Evolutionary conservation across 2,329 filamentous ascomycete species (phyloP).

Genomic region (Coniochaeta sp.): DNA sequence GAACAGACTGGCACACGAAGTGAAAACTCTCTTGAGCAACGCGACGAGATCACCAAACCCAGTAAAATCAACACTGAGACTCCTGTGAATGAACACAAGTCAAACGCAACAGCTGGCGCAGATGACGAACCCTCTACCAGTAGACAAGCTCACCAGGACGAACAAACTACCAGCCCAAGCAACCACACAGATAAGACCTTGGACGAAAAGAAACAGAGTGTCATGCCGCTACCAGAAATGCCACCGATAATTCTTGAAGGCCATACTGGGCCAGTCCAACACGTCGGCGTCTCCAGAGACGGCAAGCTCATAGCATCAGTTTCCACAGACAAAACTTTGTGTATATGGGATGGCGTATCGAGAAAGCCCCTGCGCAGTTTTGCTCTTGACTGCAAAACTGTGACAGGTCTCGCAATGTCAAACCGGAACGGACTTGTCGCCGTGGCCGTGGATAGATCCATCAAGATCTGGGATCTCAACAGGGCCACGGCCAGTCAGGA

Average conservation of each 20-base stretch:
- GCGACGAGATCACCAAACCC: neutral
- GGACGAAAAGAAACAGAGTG: neutral
- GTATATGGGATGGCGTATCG: neutral
- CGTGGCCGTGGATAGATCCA: neutral
- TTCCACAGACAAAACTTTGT: neutral
- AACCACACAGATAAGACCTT: neutral
- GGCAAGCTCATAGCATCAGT: neutral
- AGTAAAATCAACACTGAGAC: neutral
- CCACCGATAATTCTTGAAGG: neutral
- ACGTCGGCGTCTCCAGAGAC: neutral
- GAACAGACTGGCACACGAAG: neutral
- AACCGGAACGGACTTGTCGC: neutral
- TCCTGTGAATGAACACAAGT: neutral
- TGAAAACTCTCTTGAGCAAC: neutral
- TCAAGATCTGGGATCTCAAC: neutral
- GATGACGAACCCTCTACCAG: too few relatives aligned
- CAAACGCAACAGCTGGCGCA: too few relatives aligned
- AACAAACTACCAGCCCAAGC: neutral
- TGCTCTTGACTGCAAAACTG: neutral
- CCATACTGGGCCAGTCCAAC: neutral
- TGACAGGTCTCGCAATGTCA: neutral
- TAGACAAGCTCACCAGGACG: neutral
- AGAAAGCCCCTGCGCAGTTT: neutral
- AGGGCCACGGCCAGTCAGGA: neutral
- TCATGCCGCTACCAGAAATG: neutral